Conservation (phyloP, 192 early-diverging fungal species). For the Backusella australiensis region DNA sequence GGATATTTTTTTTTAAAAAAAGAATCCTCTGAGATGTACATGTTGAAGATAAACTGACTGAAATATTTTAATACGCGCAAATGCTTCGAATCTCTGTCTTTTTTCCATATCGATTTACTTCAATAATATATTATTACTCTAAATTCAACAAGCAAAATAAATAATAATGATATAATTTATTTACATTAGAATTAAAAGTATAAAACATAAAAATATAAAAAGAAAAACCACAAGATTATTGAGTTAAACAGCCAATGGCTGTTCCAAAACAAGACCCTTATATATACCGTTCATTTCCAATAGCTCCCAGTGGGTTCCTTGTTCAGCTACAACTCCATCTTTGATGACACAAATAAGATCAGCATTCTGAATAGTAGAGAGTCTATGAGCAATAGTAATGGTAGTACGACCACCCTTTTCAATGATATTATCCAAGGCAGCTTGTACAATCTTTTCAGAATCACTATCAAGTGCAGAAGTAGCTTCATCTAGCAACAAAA, state of each 20-base stretch:
- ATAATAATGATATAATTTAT: neutral
- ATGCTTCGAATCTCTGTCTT: no score
- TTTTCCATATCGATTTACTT: no score
- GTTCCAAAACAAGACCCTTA: slow-evolving; percentile 57
- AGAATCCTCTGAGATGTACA: no score
- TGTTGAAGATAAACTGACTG: no score
- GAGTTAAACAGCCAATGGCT: slow-evolving; percentile 52
- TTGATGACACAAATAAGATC: slow-evolving; percentile 85
- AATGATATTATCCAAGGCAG: slow-evolving; percentile 61
- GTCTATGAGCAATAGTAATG: slow-evolving; percentile 69
- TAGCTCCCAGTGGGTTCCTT: slow-evolving; percentile 78
- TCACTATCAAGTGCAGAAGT: slow-evolving; percentile 72
- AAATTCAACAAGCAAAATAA: no score
- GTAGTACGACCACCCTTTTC: slow-evolving; percentile 63
- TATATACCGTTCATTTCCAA: slow-evolving; percentile 60
- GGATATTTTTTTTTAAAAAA: no score
- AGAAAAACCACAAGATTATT: neutral
- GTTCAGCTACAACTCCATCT: slow-evolving; percentile 65
- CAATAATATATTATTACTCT: no score
- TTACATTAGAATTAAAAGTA: neutral
- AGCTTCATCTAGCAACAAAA: slow-evolving; percentile 83
- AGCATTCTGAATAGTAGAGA: slow-evolving; percentile 73
- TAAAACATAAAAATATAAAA: neutral
- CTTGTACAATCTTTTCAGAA: slow-evolving; percentile 70
- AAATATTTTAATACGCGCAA: no score